A percentile compares a stretch with the other conserved stretches of the same genome.
Conservation (phyloP, 2,329 filamentous ascomycete species). For the Hawksworthiomyces lignivorus region DNA sequence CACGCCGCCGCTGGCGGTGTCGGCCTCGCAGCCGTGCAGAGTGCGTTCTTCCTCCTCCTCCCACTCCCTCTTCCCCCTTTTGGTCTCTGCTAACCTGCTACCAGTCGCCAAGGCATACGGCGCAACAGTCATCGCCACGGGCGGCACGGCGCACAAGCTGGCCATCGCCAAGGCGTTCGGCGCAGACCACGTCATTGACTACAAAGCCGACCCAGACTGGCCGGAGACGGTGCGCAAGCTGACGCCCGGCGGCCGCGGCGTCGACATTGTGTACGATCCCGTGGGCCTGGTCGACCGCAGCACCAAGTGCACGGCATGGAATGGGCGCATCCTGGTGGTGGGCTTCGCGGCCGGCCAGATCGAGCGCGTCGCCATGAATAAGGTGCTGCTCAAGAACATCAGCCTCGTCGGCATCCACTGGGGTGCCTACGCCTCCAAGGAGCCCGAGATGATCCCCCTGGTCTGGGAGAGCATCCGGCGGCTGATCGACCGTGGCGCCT, state of each 20-base stretch:
- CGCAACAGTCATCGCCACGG: conserved; percentile 88
- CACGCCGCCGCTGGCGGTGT: conserved; percentile 92
- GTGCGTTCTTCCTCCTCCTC: conserved; percentile 20
- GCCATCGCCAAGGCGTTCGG: conserved; percentile 73
- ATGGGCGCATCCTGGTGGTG: conserved; percentile 77
- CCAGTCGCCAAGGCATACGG: conserved; percentile 79
- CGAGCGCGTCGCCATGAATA: conserved; percentile 88
- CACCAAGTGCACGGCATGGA: conserved; percentile 91
- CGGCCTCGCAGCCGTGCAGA: conserved; percentile 82
- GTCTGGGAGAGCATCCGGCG: conserved; percentile 81
- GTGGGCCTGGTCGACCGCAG: conserved; percentile 82
- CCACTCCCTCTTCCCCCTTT: neutral
- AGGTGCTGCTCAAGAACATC: conserved; percentile 90
- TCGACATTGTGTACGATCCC: conserved; percentile 93
- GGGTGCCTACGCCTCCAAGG: conserved; percentile 72
- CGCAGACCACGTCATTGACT: conserved; percentile 77
- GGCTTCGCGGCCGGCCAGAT: conserved; percentile 83
- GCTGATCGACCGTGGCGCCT: conserved; percentile 69
- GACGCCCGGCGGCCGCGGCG: conserved; percentile 62
- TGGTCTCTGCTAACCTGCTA: neutral
- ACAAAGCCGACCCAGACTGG: conserved; percentile 57
- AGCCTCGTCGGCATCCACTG: conserved; percentile 84
- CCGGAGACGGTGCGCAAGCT: conserved; percentile 66
- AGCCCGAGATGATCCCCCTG: conserved; percentile 58
- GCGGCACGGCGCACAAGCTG: conserved; percentile 71